Conservation (phyloP, 108 stramenopile genomes). For the Stephanodiscus triporus region DNA sequence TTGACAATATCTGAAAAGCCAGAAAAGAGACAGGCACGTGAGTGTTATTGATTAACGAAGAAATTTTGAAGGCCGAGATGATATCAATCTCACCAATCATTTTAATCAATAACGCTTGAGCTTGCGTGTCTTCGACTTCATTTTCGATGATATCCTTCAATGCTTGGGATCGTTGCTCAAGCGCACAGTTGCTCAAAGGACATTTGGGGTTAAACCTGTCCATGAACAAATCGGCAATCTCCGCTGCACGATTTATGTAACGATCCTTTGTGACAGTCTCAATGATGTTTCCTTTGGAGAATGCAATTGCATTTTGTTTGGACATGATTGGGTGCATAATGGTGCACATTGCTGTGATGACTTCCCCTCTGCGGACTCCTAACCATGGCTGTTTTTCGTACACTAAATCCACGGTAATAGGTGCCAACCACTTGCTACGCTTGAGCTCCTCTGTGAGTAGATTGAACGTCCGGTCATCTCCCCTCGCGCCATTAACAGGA, state of each 20-base stretch:
- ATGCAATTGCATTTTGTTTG: constrained; percentile 80
- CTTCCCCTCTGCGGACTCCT: constrained; percentile 82
- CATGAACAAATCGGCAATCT: constrained; percentile 90
- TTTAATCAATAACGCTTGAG: constrained; percentile 70
- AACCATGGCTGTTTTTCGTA: constrained; percentile 81
- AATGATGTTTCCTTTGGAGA: constrained; percentile 85
- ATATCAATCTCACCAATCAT: constrained; percentile 70
- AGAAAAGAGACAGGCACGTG: constrained; percentile 28
- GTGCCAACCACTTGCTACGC: constrained; percentile 92
- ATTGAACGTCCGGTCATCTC: constrained; percentile 59
- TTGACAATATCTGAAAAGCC: constrained; percentile 65
- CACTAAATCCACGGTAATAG: constrained; percentile 85
- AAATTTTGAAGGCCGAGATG: not conserved
- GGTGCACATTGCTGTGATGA: constrained; percentile 88
- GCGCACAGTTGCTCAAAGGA: constrained; percentile 62
- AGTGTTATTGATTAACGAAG: constrained; percentile 16
- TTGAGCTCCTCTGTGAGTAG: constrained; percentile 73
- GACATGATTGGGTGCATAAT: constrained; percentile 92
- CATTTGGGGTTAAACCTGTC: constrained; percentile 85
- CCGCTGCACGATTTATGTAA: constrained; percentile 73
- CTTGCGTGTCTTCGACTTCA: constrained; percentile 84
- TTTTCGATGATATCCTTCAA: constrained; percentile 56
- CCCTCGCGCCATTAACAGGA: constrained; percentile 43
- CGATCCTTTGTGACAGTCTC: constrained; percentile 57
- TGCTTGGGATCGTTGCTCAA: constrained; percentile 54